Base-by-base conservation (phyloP, 2,329 filamentous ascomycete species). In the Fusarium torulosum region DNA sequence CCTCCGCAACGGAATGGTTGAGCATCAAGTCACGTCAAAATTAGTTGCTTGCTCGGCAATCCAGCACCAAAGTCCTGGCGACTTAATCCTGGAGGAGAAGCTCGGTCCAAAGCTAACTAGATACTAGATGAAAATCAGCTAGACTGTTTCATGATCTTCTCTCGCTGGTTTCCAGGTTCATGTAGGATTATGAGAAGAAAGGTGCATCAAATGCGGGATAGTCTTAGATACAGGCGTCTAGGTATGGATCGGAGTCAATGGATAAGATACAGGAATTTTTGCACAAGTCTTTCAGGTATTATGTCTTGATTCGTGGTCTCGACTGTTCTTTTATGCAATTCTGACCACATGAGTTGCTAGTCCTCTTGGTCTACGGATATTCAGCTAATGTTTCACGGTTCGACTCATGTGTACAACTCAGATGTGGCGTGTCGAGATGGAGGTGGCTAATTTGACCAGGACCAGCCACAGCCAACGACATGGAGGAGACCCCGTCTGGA, bases 381-480 rank as follows among this genome's bases (percentile, higher is more conserved):
- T 41, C 51, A 37, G 46, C 52, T 57, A 37, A 56, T 35, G 65
- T 69, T 68, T 69, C 65, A 68, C 40, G 29, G 60, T 51, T 69
- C 25, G 49, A 63, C 33, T 66, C 44, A 67, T 63, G 46, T 55
- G 33, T 31, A 33, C n/a, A 33, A 45, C 49, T 29, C 49, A 45
- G 31, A 44, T 68, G 66, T 69, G 66, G 66, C 66, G 53, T 42
- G 27, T 52, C 23, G 29, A 49, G 42, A 54, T 43, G 46, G 43
- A 67, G 53, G 64, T 67, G 63, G 59, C 63, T 67, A 61, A 40
- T 41, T 29, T 33, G 38, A 41, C 33, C 15, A 49, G 25, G 56
- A 52, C 45, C 61, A 69, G 66, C 65, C 66, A 68, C 66, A 63
- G 37, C 61, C 61, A 68, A 63, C 63, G 43, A 45, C 42, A 42